Conservation (phyloP, 2,329 filamentous ascomycete genomes). For the Colletotrichum tanaceti region DNA sequence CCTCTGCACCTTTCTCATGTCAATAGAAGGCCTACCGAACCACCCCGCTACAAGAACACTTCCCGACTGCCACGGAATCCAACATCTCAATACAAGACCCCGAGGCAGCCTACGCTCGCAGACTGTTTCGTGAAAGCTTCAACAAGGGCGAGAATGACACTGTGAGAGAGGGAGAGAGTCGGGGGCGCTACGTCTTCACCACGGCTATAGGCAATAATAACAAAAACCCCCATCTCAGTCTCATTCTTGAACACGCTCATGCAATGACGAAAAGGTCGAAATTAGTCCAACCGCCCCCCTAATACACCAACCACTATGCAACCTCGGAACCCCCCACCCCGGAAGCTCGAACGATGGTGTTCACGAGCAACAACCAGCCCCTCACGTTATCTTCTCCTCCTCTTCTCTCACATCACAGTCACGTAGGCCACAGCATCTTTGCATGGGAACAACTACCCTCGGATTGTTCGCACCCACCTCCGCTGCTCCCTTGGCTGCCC, state of each 20-base stretch:
- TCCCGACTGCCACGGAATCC: no score
- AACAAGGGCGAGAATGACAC: no score
- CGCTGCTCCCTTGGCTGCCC: not conserved
- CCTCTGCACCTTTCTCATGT: no score
- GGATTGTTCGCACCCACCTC: conserved; percentile 14
- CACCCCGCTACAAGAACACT: no score
- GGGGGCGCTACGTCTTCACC: not conserved
- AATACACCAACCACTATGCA: conserved; percentile 19
- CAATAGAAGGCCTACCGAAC: no score
- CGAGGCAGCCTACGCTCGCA: no score
- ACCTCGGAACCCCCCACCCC: not conserved
- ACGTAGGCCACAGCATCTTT: not conserved
- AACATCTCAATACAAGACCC: no score
- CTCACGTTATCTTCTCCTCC: conserved; percentile 7
- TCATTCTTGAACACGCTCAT: conserved; percentile 26
- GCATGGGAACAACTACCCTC: conserved; percentile 21
- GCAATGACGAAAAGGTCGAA: conserved; percentile 29
- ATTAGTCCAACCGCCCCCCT: conserved; percentile 9
- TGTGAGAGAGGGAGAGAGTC: no score
- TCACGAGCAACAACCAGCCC: not conserved
- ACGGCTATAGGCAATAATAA: not conserved
- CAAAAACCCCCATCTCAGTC: not conserved
- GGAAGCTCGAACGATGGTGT: conserved; percentile 15
- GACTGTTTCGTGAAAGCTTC: no score
- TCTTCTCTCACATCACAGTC: conserved; percentile 7